Evolutionary conservation across 306 rosid genomes (phyloP).

Genomic region (Benincasa hispida): DNA sequence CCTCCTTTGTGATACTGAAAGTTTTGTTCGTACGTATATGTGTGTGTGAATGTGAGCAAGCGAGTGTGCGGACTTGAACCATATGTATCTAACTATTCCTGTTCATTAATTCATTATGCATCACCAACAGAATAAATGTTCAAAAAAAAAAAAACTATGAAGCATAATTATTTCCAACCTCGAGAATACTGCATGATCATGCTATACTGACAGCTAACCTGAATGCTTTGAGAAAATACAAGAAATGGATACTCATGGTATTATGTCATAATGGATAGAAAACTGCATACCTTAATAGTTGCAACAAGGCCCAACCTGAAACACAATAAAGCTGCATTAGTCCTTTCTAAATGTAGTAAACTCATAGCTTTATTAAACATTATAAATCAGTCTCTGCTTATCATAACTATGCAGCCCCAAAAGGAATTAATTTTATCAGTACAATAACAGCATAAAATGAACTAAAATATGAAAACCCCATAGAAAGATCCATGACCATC

Average conservation of each 20-base stretch:
- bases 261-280: conserved; percentile 7
- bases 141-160: neutral
- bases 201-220: conserved; percentile 3
- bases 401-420: neutral
- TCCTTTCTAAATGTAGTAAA: neutral
- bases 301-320: conserved; percentile 98
- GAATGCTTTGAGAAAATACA: neutral
- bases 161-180: neutral
- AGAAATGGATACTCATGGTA: conserved; percentile 1
- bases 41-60: neutral
- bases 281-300: conserved; percentile 68
- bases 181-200: neutral
- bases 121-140: neutral
- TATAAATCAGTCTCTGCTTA: neutral
- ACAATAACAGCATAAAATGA: neutral
- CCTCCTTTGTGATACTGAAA: neutral
- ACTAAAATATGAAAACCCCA: neutral
- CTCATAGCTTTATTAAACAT: neutral
- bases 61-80: too few relatives aligned
- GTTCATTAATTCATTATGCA: neutral
- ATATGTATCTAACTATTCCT: neutral
- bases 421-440: neutral
- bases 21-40: neutral
- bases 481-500: neutral
- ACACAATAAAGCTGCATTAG: conserved; percentile 27